Conservation (phyloP, 2,329 filamentous ascomycete species). For the Metarhizium robertsii region DNA sequence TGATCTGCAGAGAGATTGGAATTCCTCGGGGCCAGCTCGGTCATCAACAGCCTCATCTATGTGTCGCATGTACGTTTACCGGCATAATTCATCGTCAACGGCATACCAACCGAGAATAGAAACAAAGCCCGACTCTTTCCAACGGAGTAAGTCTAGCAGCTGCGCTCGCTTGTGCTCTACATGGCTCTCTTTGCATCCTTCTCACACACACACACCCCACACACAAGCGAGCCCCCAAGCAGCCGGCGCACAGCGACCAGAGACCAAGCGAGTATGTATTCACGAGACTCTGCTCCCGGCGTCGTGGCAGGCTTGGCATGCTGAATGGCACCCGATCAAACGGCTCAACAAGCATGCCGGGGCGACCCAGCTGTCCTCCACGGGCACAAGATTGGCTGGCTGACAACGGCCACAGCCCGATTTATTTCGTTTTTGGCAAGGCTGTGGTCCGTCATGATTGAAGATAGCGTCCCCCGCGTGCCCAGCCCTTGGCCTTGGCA, state of each 20-base stretch:
- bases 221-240: not conserved
- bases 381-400: not conserved
- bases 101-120: not conserved
- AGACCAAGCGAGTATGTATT: not conserved
- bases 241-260: slow-evolving; percentile 2
- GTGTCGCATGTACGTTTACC: too few relatives aligned
- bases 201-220: not conserved
- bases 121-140: not conserved
- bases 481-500: too few relatives aligned
- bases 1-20: not conserved
- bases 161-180: not conserved
- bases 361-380: not conserved
- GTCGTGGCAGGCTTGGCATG: too few relatives aligned
- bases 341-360: not conserved
- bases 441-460: not conserved
- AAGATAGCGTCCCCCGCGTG: too few relatives aligned
- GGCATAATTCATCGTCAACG: not conserved
- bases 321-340: not conserved
- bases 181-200: not conserved
- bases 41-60: not conserved
- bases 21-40: not conserved
- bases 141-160: not conserved
- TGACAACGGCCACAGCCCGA: not conserved
- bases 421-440: not conserved
- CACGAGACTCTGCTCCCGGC: not conserved